Conservation (phyloP, 176 grass and related monocot species). For the Oryza glaberrima region DNA sequence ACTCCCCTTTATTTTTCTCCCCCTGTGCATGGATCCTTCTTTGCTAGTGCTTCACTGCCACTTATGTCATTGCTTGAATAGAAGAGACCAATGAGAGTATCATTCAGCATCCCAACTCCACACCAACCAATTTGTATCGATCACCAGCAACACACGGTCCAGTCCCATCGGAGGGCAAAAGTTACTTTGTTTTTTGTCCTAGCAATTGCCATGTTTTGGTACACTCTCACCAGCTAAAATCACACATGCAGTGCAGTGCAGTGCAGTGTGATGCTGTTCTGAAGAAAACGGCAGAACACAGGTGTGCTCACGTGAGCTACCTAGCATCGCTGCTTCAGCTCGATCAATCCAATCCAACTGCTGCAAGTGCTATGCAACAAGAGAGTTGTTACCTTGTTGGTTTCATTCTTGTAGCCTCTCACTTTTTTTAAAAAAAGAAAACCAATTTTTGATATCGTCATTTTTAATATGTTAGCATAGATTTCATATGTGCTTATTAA, state of each 20-base stretch:
- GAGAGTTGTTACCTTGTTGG: not conserved
- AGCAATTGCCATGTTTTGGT: not conserved
- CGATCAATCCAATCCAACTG: not conserved
- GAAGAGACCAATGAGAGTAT: not conserved
- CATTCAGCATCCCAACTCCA: not conserved
- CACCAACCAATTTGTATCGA: not conserved
- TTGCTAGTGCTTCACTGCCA: no score
- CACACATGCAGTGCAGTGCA: not conserved
- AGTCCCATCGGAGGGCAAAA: not conserved
- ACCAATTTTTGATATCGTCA: no score
- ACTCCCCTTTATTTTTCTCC: not conserved
- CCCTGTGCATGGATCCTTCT: not conserved
- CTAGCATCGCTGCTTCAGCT: not conserved
- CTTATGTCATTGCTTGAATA: conserved; percentile 1
- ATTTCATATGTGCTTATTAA: no score
- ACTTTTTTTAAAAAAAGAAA: no score
- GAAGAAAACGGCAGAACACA: not conserved
- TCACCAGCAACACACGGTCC: not conserved
- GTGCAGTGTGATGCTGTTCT: not conserved
- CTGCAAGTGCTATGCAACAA: conserved; percentile 36
- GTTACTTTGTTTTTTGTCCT: not conserved
- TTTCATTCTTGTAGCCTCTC: not conserved
- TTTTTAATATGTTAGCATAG: no score
- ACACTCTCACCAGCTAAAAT: not conserved
- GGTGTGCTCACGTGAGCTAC: conserved; percentile 32